Evolutionary conservation across 352 stramenopile species (phyloP).

Genomic region (Ophiocytium majus): DNA sequence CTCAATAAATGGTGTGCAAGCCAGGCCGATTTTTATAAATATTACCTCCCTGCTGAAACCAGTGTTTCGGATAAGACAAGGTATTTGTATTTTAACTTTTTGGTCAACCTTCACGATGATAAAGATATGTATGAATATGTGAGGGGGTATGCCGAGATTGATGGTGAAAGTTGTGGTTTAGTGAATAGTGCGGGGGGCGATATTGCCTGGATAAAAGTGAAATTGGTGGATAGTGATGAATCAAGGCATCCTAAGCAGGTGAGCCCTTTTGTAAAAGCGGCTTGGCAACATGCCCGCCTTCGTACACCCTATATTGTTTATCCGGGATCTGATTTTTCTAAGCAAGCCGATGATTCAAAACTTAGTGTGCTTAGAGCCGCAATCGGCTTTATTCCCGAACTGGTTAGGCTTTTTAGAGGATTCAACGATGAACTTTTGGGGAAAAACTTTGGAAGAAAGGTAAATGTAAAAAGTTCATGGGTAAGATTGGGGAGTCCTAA

Average conservation of each 20-base stretch:
- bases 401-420: background rate
- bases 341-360: background rate
- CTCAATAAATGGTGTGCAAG: background rate
- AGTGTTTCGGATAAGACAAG: background rate
- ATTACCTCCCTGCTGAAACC: background rate
- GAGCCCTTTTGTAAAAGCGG: background rate
- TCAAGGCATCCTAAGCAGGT: too few relatives aligned
- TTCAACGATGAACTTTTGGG: background rate
- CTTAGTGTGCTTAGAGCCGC: background rate
- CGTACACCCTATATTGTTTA: background rate
- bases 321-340: background rate
- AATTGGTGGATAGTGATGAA: too few relatives aligned
- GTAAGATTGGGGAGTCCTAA: background rate
- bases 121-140: background rate
- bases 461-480: background rate
- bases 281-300: background rate
- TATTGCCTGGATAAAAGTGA: too few relatives aligned
- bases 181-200: background rate
- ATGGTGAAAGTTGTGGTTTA: background rate
- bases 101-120: background rate
- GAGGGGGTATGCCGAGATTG: background rate
- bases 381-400: background rate
- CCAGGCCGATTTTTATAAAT: background rate
- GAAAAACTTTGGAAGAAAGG: background rate
- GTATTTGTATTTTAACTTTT: constrained; percentile 10